Conservation (phyloP, 768 basidiomycete genomes). For the Boletus rufocinnamomeus region DNA sequence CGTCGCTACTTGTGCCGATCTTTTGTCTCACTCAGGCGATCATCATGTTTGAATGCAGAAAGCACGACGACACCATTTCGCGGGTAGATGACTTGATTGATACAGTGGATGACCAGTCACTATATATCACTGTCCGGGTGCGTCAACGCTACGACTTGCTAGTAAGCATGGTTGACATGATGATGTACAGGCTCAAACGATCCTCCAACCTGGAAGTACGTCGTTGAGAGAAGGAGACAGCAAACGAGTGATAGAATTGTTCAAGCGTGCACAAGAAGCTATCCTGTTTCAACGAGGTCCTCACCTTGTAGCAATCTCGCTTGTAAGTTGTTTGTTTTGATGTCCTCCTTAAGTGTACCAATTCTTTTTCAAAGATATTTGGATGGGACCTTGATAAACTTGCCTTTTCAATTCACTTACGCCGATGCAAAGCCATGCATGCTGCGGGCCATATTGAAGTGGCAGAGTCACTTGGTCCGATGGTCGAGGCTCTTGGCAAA, state of each 20-base stretch:
- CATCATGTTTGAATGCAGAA: conserved; percentile 10
- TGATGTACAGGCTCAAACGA: conserved; percentile 4
- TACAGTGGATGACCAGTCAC: not conserved
- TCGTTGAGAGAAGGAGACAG: not conserved
- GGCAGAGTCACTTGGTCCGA: no score
- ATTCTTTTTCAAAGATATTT: conserved; percentile 4
- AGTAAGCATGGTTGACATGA: not conserved
- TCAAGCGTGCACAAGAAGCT: not conserved
- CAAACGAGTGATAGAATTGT: not conserved
- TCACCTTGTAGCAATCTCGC: conserved; percentile 4
- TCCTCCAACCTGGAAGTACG: not conserved
- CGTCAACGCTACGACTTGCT: not conserved
- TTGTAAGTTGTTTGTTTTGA: not conserved
- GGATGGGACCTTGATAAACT: conserved; percentile 18
- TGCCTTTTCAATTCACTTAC: no score
- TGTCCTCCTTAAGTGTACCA: not conserved
- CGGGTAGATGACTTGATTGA: conserved; percentile 8
- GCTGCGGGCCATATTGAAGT: no score
- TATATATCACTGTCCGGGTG: conserved; percentile 4
- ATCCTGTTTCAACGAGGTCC: not conserved
- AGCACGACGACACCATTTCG: conserved; percentile 6
- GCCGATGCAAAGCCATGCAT: no score
- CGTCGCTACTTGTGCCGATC: not conserved
- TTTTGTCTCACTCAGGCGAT: not conserved
- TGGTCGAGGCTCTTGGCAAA: no score